Conservation (phyloP, 2,329 filamentous ascomycete species). For the Gnomoniopsis smithogilvyi region DNA sequence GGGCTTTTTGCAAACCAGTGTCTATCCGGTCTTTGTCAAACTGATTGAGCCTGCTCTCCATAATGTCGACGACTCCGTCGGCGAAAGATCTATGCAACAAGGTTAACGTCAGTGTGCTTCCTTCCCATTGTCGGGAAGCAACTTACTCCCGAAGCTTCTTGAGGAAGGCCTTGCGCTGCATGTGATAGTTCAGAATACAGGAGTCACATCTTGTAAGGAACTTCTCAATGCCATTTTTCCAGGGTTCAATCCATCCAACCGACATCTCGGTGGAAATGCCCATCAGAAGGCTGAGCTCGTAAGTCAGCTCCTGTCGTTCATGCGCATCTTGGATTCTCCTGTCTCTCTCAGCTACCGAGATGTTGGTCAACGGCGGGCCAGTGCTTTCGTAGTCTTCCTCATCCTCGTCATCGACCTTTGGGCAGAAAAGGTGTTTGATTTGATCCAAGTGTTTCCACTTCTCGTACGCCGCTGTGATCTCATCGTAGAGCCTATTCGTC, state of each 20-base stretch:
- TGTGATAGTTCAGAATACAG: conserved; percentile 74
- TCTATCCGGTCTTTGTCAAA: conserved; percentile 33
- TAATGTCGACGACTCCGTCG: conserved; percentile 33
- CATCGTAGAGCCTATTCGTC: conserved; percentile 23
- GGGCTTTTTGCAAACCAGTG: conserved; percentile 44
- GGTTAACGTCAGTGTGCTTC: background rate
- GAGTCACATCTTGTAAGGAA: conserved; percentile 63
- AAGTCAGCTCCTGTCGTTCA: conserved; percentile 57
- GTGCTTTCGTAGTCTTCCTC: conserved; percentile 60
- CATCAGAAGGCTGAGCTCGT: conserved; percentile 66
- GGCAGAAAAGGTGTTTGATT: conserved; percentile 66
- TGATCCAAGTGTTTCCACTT: conserved; percentile 30
- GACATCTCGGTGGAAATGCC: conserved; percentile 62
- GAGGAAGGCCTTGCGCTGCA: conserved; percentile 60
- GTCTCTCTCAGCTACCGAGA: conserved; percentile 49
- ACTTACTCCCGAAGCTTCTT: conserved; percentile 59
- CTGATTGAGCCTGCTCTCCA: conserved; percentile 37
- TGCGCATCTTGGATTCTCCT: conserved; percentile 52
- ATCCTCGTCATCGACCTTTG: conserved; percentile 61
- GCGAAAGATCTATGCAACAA: conserved; percentile 32
- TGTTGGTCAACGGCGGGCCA: conserved; percentile 41
- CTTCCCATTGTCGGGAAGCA: background rate
- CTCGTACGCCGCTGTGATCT: conserved; percentile 24
- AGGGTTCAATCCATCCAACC: conserved; percentile 57
- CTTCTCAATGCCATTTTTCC: conserved; percentile 53